Evolutionary conservation across 768 basidiomycete genomes (phyloP).

Genomic region (Scleroderma bovista): DNA sequence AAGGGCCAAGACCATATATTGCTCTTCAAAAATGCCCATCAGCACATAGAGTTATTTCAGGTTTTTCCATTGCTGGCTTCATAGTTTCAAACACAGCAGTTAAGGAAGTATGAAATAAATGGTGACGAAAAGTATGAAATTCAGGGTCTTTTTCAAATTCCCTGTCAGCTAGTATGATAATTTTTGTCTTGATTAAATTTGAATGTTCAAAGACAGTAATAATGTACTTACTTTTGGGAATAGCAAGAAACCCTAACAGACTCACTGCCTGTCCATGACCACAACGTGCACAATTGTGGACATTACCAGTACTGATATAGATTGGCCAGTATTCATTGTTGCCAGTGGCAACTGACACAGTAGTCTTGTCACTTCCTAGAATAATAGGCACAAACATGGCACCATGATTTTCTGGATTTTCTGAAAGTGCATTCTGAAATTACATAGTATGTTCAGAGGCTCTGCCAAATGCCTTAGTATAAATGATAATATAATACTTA

Average conservation of each 20-base stretch:
- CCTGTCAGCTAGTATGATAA: no score
- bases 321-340: slow-evolving; percentile 11
- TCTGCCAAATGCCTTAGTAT: no score
- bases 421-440: slow-evolving; percentile 17
- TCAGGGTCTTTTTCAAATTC: no score
- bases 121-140: slow-evolving; percentile 24
- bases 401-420: slow-evolving; percentile 20
- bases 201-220: neutral
- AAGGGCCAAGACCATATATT: slow-evolving; percentile 24
- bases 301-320: slow-evolving; percentile 12
- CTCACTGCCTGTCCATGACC: slow-evolving; percentile 18
- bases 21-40: slow-evolving; percentile 23
- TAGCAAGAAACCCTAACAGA: slow-evolving; percentile 19
- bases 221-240: slow-evolving; percentile 25
- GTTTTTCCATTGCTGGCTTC: no score
- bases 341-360: slow-evolving; percentile 24
- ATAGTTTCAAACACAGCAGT: neutral
- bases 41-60: slow-evolving; percentile 5
- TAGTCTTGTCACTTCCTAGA: slow-evolving; percentile 37
- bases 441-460: no score
- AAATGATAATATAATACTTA: no score
- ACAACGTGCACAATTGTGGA: slow-evolving; percentile 9
- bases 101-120: slow-evolving; percentile 6
- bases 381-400: slow-evolving; percentile 29
- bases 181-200: neutral